These are phyloP conservation scores for Yamadazyma atlantica DNA, from an alignment of 1,139 yeast species.

Conservation along the genomic window DNA sequence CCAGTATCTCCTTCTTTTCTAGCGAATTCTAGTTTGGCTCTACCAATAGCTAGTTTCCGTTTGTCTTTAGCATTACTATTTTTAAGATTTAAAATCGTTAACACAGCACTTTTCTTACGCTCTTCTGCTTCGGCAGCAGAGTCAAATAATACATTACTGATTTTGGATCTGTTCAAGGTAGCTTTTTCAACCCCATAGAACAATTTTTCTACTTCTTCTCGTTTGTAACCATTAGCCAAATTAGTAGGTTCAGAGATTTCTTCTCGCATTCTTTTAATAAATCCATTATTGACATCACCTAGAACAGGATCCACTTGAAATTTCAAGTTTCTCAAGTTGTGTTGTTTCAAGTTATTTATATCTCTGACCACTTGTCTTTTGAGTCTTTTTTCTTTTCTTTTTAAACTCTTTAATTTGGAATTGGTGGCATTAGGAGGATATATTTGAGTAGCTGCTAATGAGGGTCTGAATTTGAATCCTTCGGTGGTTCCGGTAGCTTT, in stretches of 20 bases:
- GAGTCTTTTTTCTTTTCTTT: constrained; percentile 41
- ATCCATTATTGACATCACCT: constrained; percentile 68
- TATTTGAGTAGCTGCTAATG: constrained; percentile 34
- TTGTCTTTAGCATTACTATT: constrained; percentile 65
- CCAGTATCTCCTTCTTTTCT: constrained; percentile 91
- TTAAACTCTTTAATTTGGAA: constrained; percentile 36
- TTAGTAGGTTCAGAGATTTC: constrained; percentile 55
- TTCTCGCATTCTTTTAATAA: constrained; percentile 64
- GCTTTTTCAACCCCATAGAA: constrained; percentile 71
- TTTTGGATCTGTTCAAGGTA: constrained; percentile 29
- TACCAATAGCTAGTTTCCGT: constrained; percentile 54
- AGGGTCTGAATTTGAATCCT: constrained; percentile 18
- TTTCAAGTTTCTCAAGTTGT: constrained; percentile 29
- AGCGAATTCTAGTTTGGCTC: constrained; percentile 78
- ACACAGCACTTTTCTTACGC: constrained; percentile 65
- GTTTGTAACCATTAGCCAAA: constrained; percentile 58
- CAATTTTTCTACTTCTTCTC: constrained; percentile 70
- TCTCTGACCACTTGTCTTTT: constrained; percentile 46
- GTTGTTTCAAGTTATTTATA: constrained; percentile 46
- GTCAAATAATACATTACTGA: constrained; percentile 40
- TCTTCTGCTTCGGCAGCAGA: constrained; percentile 48
- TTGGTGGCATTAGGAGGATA: constrained; percentile 26
- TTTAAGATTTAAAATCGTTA: constrained; percentile 70
- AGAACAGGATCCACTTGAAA: constrained; percentile 70
- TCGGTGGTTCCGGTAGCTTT: neutral